A percentile compares a stretch with the other conserved stretches of the same genome.
Evolutionary conservation across 176 grass and related monocot genomes (phyloP).

Genomic region (Alopecurus myosuroides): DNA sequence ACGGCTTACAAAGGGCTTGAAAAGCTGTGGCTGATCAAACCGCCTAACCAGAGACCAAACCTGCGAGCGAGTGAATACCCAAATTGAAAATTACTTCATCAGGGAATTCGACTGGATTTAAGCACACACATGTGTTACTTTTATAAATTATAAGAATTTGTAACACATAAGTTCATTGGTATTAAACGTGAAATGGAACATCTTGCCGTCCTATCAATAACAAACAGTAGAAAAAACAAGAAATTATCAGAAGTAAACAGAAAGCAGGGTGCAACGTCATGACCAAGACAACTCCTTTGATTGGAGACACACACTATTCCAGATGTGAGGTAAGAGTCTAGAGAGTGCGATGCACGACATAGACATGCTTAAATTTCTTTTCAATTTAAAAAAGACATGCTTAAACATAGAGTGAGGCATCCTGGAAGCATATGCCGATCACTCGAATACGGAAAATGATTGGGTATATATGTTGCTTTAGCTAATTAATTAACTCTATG

Average conservation of each 20-base stretch:
- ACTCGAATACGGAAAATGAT: neutral
- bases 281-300: constrained; percentile 29
- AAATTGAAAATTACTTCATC: constrained; percentile 11
- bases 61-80: constrained; percentile 22
- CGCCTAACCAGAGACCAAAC: constrained; percentile 98
- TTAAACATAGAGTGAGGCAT: constrained; percentile 15
- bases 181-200: too few relatives aligned
- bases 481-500: neutral
- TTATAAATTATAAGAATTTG: neutral
- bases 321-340: constrained; percentile 10
- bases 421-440: constrained; percentile 30
- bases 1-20: constrained; percentile 94
- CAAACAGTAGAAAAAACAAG: neutral
- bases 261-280: neutral
- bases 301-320: neutral
- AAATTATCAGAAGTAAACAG: constrained; percentile 29
- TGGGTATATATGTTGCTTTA: constrained; percentile 2
- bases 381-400: too few relatives aligned
- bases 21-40: constrained; percentile 93
- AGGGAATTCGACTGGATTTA: neutral
- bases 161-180: neutral
- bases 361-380: neutral
- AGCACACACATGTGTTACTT: neutral
- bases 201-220: constrained; percentile 24
- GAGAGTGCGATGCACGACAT: neutral